phyloP scores from a whole-genome alignment of 2,329 filamentous ascomycete genomes.

The Fusarium domesticum region DNA sequence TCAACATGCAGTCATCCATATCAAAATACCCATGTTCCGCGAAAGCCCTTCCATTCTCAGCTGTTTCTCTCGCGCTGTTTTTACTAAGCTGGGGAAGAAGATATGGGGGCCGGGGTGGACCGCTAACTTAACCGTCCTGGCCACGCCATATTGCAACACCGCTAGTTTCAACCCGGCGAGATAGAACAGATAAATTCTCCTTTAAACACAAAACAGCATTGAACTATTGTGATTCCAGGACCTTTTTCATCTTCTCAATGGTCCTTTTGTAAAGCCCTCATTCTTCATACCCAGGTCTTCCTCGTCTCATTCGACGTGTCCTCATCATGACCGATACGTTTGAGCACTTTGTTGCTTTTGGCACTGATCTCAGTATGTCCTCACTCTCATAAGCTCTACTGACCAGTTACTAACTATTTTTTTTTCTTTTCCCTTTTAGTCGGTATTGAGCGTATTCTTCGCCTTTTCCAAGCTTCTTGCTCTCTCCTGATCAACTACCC shows the following conservation, averaged over 20 bases:
- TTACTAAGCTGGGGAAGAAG: constrained; percentile 8
- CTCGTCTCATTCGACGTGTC: background rate
- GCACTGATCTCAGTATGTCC: constrained; percentile 45
- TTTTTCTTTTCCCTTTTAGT: constrained; percentile 35
- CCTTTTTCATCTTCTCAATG: too few species aligned
- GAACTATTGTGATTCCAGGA: too few species aligned
- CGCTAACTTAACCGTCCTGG: too few species aligned
- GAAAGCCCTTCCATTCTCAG: background rate
- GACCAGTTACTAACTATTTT: constrained; percentile 10
- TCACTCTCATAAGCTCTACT: constrained; percentile 7
- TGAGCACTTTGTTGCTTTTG: constrained; percentile 43
- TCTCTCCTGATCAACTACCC: constrained; percentile 48
- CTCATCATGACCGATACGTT: constrained; percentile 28
- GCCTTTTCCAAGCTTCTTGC: constrained; percentile 52
- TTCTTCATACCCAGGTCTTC: too few species aligned
- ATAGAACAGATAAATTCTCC: too few species aligned
- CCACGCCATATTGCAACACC: too few species aligned
- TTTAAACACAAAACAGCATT: too few species aligned
- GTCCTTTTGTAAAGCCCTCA: background rate
- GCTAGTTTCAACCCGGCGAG: too few species aligned
- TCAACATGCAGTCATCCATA: too few species aligned
- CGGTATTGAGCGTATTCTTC: constrained; percentile 60
- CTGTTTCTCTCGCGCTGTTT: constrained; percentile 1
- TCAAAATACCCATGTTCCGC: background rate
- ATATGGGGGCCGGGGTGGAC: too few species aligned